phyloP scores from a whole-genome alignment of 2,329 filamentous ascomycete species.

The Ceratocystis smalleyi region DNA sequence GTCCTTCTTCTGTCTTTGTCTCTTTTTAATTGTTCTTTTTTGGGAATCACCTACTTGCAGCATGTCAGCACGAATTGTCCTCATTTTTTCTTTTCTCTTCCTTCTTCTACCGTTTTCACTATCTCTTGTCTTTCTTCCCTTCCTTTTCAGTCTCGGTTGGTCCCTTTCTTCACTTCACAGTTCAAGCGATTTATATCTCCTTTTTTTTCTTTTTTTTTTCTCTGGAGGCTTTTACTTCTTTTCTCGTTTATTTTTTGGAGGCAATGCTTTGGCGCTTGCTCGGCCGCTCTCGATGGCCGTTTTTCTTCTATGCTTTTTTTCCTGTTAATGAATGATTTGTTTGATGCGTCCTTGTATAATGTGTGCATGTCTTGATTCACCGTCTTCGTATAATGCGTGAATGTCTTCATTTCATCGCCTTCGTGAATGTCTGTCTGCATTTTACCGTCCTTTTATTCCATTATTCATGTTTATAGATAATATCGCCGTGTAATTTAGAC shows the following conservation, averaged over 20 bases:
- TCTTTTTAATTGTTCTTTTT: conserved; percentile 20
- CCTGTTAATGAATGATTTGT: neutral
- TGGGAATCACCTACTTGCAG: neutral
- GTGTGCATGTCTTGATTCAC: neutral
- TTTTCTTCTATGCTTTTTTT: conserved; percentile 4
- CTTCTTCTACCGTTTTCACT: neutral
- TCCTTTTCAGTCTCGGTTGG: conserved; percentile 2
- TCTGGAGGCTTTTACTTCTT: conserved; percentile 3
- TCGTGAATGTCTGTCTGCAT: no score
- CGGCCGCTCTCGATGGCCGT: neutral
- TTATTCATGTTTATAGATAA: neutral
- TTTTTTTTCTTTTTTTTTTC: neutral
- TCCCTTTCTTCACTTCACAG: neutral
- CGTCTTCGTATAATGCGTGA: neutral
- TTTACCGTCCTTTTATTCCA: neutral
- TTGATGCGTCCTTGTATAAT: neutral
- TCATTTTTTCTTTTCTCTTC: conserved; percentile 1
- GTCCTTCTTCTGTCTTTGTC: conserved; percentile 15
- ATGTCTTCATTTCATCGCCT: neutral
- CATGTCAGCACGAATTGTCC: neutral
- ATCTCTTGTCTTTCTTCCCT: neutral
- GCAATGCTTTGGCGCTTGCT: conserved; percentile 1
- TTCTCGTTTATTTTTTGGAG: conserved; percentile 1
- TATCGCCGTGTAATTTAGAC: neutral
- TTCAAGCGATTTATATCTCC: conserved; percentile 3